Base-by-base conservation (phyloP, 83 land plant genomes). In the Diphasiastrum complanatum region DNA sequence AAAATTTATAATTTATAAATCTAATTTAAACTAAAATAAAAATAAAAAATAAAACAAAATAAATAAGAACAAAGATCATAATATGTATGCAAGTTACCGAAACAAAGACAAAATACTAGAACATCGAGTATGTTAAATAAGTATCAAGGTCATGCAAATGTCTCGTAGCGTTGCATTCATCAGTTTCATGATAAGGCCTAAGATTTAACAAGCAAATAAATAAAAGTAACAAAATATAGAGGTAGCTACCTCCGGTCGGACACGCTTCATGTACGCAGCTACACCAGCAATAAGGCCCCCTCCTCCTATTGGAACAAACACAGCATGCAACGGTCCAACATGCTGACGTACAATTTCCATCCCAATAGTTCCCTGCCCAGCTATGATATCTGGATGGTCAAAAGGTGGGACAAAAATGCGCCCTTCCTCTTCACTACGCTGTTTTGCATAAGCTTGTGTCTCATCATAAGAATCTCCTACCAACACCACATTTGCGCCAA, bases 231-330 rank as follows among this genome's bases (percentile, higher is more conserved):
- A n/a, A n/a, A n/a, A n/a, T n/a, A n/a, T n/a, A n/a, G n/a, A n/a
- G n/a, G 18, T 26, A 14, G 52, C 25, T 33, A 88, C 95, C 84
- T 88, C 82, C 4, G 97, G 93, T 5, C 77, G 60, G 24, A 90
- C 84, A 36, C 77, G 77, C 59, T 90, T 90, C 30, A 86, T 62
- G 60, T 86, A 90, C 33, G 97, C 84, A 47, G 97, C 97, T 55
- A 90, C 80, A 37, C 97, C 97, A 31, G 97, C 97, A 43, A 90
- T 90, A 18, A 90, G 69, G 4, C 97, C 97, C 36, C 97, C 97
- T 30, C 97, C 97, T 26, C 97, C 97, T 14, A 90, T 73, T 22
- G 97, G 97, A 23, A 90, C 97, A 75, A 90, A 90, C 0, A 90
- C 80, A 32, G 97, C 97, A 71, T 90, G 85, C 51, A 86, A 58